Evolutionary conservation across 1,284 basidiomycete species (phyloP), one percentile per base, ranked within the genome.

Genomic region (Puccinia hordei): DNA sequence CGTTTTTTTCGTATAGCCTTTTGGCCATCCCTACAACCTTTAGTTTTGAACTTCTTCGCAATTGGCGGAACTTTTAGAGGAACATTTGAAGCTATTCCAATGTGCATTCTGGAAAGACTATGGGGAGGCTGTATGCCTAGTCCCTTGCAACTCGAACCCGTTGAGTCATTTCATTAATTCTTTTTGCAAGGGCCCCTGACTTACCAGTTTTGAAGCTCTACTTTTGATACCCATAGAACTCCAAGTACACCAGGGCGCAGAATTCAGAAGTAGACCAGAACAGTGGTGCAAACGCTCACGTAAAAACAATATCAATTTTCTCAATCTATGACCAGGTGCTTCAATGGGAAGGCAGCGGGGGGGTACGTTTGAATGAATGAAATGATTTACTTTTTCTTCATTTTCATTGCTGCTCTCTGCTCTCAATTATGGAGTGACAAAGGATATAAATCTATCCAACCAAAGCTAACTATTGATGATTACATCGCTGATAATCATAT

Each of bases 61-160:
- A 72, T 86, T 3, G 83, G 85, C 0, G 82, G 82, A 27, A 83
- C 85, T 76, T 86, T 86, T 78, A 77, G 84, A n/a, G 86, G 85
- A 81, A 71, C 81, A 57, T 24, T 41, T n/a, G 57, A 30, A 41
- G 33, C 59, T 46, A 41, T 19, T 19, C 49, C 35, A 13, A 24
- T 51, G 38, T 77, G 75, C 38, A 9, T 6, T 5, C 0, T 38
- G 19, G 33, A 35, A 77, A 33, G n/a, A 10, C 27, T 55, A 41
- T 51, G 61, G 44, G 63, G 75, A 30, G 63, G 63, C 22, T 77
- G 75, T 46, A 15, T 66, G 35, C 75, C 75, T 22, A 63, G 44
- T 17, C 30, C 63, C 10, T 41, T 77, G 33, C 75, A 77, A n/a
- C 63, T 77, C 15, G 13, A 35, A 38, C 19, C 75, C 19, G 75